These are phyloP conservation scores for Cerioporus squamosus DNA, from an alignment of 1,284 basidiomycete genomes.

Conservation along the genomic window DNA sequence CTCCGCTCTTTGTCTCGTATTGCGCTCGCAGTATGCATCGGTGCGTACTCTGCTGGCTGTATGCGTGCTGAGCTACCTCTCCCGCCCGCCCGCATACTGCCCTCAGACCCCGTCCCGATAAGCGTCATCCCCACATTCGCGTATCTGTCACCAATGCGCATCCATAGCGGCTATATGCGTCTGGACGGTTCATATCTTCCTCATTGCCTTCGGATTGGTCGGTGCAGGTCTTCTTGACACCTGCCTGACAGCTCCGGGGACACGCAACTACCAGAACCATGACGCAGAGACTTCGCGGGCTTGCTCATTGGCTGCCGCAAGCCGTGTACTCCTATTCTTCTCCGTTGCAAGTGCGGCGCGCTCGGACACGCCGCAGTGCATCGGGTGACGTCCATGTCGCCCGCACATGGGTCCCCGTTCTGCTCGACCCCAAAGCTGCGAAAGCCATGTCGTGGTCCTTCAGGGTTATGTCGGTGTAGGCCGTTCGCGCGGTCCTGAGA, in stretches of 20 bases:
- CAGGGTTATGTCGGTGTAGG: neutral
- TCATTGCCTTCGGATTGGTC: neutral
- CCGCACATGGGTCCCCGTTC: neutral
- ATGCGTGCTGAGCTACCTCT: neutral
- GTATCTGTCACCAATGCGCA: slow-evolving; percentile 4
- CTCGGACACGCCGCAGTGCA: neutral
- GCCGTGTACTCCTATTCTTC: neutral
- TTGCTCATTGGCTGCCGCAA: neutral
- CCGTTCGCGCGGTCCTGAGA: neutral
- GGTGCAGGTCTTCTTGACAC: neutral
- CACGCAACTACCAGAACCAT: too few species aligned
- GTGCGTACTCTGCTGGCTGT: neutral
- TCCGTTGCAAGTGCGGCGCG: neutral
- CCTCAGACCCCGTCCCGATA: slow-evolving; percentile 12
- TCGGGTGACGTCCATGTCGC: neutral
- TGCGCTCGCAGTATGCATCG: neutral
- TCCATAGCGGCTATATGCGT: neutral
- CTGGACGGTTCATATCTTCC: neutral
- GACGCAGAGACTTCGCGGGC: neutral
- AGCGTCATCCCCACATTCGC: neutral
- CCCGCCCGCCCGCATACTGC: neutral
- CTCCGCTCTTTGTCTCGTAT: too few species aligned
- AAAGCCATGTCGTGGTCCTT: neutral
- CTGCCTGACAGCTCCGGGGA: neutral
- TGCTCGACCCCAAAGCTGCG: neutral